Evolutionary conservation across 176 grass and related monocot genomes (phyloP), one percentile per base, ranked within the genome.

Genomic region (Carex kokanica): DNA sequence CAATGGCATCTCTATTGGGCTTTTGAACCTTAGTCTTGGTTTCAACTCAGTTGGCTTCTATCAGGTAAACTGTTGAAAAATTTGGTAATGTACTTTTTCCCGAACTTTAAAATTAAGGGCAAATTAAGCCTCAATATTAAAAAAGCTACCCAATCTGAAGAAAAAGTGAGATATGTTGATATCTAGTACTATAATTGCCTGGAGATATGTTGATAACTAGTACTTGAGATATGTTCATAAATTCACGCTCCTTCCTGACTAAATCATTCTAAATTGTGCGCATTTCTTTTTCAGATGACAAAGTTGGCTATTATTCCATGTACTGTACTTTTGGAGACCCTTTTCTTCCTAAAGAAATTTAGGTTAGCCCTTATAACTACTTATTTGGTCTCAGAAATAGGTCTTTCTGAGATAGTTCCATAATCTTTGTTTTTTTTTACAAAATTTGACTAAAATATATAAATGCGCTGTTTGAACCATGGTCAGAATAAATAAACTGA

Each of bases 41-140:
- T 99, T 99, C 86, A 99, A 95, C 71, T 99, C 96, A 63, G 96
- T 99, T 85, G 96, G 96, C 80, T 99, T 99, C 80, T 99, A 99
- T 82, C 96, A 99, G 93, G 96, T 95, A 62, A 45, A 81, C 57
- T 81, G 15, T 68, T 73, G 16, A 41, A 58, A 32, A 2, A 78
- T 83, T 41, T 84, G 51, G 7, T 27, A 7, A 45, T 32, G 13
- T 45, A 40, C 57, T 25, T 20, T 15, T 49, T 84, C 25, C 41
- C 73, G 17, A 64, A 81, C 17, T 64, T 43, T 13, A 57, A 67
- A 55, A 47, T 0, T 54, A 55, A 31, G 57, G 74, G 55, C 83
- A 34, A 63, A 12, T 87, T 27, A 79, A 38, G 32, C 10, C 45
- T n/a, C 23, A 77, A 54, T 62, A 59, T 70, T 21, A 14, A 16